Base-by-base conservation (phyloP, 1,139 yeast genomes). In the Protomyces macrosporus region DNA sequence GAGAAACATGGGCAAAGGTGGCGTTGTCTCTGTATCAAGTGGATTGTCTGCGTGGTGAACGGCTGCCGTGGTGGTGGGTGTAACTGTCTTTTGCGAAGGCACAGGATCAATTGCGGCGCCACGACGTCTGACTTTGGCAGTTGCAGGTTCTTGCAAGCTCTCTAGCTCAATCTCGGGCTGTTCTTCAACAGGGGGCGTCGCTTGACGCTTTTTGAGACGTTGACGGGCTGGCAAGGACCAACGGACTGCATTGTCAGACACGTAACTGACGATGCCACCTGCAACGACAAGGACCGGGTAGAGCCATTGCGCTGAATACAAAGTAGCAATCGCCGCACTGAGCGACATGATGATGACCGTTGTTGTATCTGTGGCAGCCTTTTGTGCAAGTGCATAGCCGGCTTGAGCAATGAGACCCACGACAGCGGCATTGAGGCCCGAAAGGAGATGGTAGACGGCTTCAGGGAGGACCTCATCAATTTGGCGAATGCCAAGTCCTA, bases 341-440 rank as follows among this genome's bases (percentile, higher is more conserved):
- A 63, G 33, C 12, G 63, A 62, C 16, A 65, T 45, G 16, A 51
- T 40, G 12, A 65, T 14, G 12, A 60, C 59, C 14, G 65, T 65
- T 1, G 63, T 14, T 23, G 57, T 62, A 45, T 65, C 66, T 6
- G 65, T 62, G 16, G 63, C 59, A 9, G 65, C 61, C 48, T 60
- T 53, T 37, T 50, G 45, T 5, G 65, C 58, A 3, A 65, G 60
- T 30, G 62, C 56, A n/a, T 61, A 34, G 6, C 64, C 66, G 9
- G 66, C 66, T 33, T 56, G 60, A 2, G 64, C 61, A 39, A 65
- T 65, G 37, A 65, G 55, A 6, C 66, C 66, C 5, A 65, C 66
- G 42, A 59, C 63, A 4, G 66, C 65, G 9, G 65, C 64, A 35
- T 65, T 65, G 32, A 65, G 56, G 10, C 66, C 66, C 9, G 65